Percentiles rank a stretch among this genome's conserved stretches.
Evolutionary conservation across 2,329 filamentous ascomycete genomes (phyloP).

Genomic region (Arthrobotrys iridis): DNA sequence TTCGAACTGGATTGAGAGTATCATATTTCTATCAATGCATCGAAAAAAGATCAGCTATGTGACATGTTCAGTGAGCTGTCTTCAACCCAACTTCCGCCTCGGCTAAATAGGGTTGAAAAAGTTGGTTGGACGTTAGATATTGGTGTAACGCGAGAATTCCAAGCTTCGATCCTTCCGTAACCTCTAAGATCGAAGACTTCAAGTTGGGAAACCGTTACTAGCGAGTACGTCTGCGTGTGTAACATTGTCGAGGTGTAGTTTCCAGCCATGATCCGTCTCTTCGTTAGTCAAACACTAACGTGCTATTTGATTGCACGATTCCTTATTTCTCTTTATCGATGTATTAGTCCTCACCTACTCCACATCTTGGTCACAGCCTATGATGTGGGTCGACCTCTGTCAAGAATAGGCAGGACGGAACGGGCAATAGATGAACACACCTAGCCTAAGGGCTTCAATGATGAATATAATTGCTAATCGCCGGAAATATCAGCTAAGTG

Average conservation of each 20-base stretch:
- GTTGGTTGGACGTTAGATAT: slow-evolving; percentile 15
- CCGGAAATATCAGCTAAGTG: slow-evolving; percentile 2
- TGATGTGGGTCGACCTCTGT: slow-evolving; percentile 10
- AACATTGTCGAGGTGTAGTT: slow-evolving; percentile 15
- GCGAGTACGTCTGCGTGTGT: slow-evolving; percentile 27
- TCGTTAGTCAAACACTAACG: neutral
- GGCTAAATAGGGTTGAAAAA: slow-evolving; percentile 52
- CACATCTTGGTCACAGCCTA: neutral
- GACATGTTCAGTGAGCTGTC: slow-evolving; percentile 27
- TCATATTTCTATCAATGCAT: slow-evolving; percentile 2
- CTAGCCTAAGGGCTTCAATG: neutral
- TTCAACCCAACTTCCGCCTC: slow-evolving; percentile 39
- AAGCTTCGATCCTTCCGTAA: neutral
- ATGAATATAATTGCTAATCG: slow-evolving; percentile 3
- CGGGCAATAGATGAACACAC: neutral
- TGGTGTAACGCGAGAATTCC: slow-evolving; percentile 42
- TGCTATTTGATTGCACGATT: neutral
- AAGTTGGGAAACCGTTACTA: slow-evolving; percentile 1
- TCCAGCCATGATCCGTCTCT: slow-evolving; percentile 1
- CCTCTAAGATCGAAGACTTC: neutral
- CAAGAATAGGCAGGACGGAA: slow-evolving; percentile 22
- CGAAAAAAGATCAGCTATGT: slow-evolving; percentile 21
- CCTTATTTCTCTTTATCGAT: neutral
- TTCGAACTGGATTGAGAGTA: neutral
- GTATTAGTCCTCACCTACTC: neutral